Evolutionary conservation across 495 filamentous ascomycete genomes (phyloP).

Genomic region (Hypoxylon lenormandii): DNA sequence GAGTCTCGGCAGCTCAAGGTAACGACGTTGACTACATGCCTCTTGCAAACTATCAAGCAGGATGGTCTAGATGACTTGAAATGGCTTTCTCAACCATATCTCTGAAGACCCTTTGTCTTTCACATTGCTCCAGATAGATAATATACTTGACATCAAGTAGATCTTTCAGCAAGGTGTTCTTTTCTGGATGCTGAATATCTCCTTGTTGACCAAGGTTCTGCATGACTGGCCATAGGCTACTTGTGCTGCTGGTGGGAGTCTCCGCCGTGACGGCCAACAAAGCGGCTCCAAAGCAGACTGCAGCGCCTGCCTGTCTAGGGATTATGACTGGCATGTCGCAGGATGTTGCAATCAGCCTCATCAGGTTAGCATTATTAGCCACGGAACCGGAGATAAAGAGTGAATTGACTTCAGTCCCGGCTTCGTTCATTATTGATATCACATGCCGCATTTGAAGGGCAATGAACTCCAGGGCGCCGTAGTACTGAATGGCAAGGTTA

Average conservation of each 20-base stretch:
- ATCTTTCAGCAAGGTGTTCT: conserved; percentile 71
- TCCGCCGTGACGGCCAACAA: conserved; percentile 83
- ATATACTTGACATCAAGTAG: conserved; percentile 77
- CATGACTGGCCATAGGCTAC: conserved; percentile 84
- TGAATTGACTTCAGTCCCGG: conserved; percentile 76
- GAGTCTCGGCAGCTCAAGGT: not conserved
- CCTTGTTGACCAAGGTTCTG: conserved; percentile 83
- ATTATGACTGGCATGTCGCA: conserved; percentile 84
- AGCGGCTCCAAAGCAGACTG: conserved; percentile 82
- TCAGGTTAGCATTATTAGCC: conserved; percentile 82
- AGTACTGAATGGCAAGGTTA: conserved; percentile 80
- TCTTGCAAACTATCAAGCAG: not conserved
- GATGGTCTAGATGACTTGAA: not conserved
- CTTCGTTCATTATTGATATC: conserved; percentile 77
- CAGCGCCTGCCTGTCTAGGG: conserved; percentile 80
- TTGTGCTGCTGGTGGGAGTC: conserved; percentile 73
- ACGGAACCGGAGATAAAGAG: conserved; percentile 90
- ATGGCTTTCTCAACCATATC: conserved; percentile 67
- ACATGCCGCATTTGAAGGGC: conserved; percentile 85
- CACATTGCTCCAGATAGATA: conserved; percentile 73
- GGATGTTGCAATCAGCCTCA: conserved; percentile 77
- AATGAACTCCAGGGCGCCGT: conserved; percentile 83
- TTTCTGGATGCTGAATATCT: conserved; percentile 72
- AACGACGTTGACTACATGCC: not conserved
- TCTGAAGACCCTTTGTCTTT: conserved; percentile 70